These are phyloP conservation scores for Xerocomellus chrysenteron DNA, from an alignment of 768 basidiomycete genomes.

Conservation along the genomic window DNA sequence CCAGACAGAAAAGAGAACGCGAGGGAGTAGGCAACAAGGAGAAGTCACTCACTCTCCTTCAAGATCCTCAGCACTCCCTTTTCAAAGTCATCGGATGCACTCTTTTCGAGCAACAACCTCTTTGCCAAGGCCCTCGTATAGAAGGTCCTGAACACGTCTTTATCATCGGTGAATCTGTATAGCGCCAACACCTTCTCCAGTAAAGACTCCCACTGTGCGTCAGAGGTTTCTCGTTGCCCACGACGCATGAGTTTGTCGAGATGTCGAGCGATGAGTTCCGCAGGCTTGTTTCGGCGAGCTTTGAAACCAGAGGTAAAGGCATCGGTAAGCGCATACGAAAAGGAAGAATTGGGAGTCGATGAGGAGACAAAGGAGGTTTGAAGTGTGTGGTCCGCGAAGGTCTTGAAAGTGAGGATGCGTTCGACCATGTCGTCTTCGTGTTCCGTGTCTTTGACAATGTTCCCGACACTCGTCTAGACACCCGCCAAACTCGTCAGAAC, in stretches of 20 bases:
- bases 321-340: slow-evolving; percentile 65
- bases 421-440: slow-evolving; percentile 79
- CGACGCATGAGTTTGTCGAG: slow-evolving; percentile 84
- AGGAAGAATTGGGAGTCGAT: slow-evolving; percentile 49
- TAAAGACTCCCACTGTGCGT: slow-evolving; percentile 58
- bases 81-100: slow-evolving; percentile 87
- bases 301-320: slow-evolving; percentile 77
- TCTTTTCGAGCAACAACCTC: slow-evolving; percentile 77
- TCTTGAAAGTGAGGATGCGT: slow-evolving; percentile 66
- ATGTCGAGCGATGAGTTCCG: slow-evolving; percentile 91
- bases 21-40: too few species aligned
- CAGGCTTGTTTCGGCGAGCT: slow-evolving; percentile 75
- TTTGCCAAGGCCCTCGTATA: slow-evolving; percentile 89
- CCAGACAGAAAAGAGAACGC: not conserved
- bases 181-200: slow-evolving; percentile 69
- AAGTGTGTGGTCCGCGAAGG: slow-evolving; percentile 52
- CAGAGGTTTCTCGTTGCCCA: slow-evolving; percentile 71
- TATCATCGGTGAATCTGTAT: slow-evolving; percentile 87
- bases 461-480: slow-evolving; percentile 51
- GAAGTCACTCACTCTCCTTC: slow-evolving; percentile 61
- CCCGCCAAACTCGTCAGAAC: not conserved
- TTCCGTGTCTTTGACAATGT: slow-evolving; percentile 62
- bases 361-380: slow-evolving; percentile 49
- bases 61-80: slow-evolving; percentile 80
- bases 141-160: slow-evolving; percentile 92